Percentiles rank a stretch among this genome's conserved stretches.
Conservation (phyloP, 2,329 filamentous ascomycete genomes). For the Clarireedia hainanense region DNA sequence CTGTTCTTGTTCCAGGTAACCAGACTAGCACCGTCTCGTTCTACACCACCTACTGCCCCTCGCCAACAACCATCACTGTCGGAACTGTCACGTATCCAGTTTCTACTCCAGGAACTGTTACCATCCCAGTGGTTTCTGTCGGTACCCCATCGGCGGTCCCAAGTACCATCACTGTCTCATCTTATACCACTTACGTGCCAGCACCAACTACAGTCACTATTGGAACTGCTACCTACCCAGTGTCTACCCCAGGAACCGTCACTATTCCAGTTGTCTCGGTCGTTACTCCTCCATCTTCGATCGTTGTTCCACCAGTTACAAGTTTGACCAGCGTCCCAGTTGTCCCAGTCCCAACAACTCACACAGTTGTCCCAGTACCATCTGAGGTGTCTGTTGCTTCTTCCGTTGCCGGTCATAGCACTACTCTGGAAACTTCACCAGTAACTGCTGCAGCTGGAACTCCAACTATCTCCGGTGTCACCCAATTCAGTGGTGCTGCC, state of each 20-base stretch:
- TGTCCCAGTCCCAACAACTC: neutral
- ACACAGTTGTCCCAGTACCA: neutral
- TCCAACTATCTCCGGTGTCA: constrained; percentile 8
- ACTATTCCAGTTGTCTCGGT: constrained; percentile 12
- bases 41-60: constrained; percentile 8
- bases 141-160: neutral
- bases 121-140: constrained; percentile 6
- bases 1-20: constrained; percentile 5
- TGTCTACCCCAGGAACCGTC: constrained; percentile 12
- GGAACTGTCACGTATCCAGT: constrained; percentile 18
- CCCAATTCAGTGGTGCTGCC: constrained; percentile 16
- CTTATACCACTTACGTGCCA: constrained; percentile 6
- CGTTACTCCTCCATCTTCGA: neutral
- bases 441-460: neutral
- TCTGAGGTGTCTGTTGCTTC: too few species aligned
- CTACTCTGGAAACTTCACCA: neutral
- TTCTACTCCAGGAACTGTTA: constrained; percentile 11
- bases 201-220: constrained; percentile 12
- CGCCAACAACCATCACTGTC: constrained; percentile 13
- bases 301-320: neutral
- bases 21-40: constrained; percentile 1
- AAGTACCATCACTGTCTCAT: constrained; percentile 4
- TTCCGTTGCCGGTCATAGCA: neutral
- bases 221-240: constrained; percentile 17
- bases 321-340: neutral